Conservation (phyloP, 495 filamentous ascomycete genomes). For the Parachaetomium inaequale region DNA sequence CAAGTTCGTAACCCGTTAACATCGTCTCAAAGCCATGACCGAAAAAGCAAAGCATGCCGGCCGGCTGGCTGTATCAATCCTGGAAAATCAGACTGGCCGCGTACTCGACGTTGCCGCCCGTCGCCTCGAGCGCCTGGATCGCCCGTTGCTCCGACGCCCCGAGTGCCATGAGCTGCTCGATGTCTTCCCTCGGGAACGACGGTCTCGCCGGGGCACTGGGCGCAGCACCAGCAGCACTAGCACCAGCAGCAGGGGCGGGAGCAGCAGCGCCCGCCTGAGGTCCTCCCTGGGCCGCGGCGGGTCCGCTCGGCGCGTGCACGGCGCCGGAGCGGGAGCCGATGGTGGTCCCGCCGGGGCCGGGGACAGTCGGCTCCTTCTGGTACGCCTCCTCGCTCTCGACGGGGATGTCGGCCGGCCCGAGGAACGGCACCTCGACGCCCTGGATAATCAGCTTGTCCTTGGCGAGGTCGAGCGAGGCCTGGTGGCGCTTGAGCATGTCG, state of each 20-base stretch:
- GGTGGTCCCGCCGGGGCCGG: constrained; percentile 78
- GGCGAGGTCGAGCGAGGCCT: constrained; percentile 84
- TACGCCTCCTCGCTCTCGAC: constrained; percentile 69
- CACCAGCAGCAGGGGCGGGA: constrained; percentile 30
- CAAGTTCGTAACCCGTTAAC: constrained; percentile 6
- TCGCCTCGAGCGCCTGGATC: constrained; percentile 73
- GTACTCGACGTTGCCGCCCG: constrained; percentile 78
- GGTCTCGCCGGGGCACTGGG: constrained; percentile 18
- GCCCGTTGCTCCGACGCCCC: constrained; percentile 77
- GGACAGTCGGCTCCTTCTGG: constrained; percentile 77
- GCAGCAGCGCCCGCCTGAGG: constrained; percentile 26
- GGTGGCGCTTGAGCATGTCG: constrained; percentile 94
- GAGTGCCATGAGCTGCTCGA: constrained; percentile 70
- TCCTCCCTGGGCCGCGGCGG: constrained; percentile 8
- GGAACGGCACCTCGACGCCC: constrained; percentile 79
- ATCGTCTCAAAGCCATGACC: background rate
- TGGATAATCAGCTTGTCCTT: constrained; percentile 80
- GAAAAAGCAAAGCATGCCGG: background rate
- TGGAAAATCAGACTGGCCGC: constrained; percentile 82
- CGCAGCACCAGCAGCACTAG: constrained; percentile 10
- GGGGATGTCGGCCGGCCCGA: constrained; percentile 90
- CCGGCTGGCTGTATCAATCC: constrained; percentile 24
- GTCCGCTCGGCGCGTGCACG: constrained; percentile 63
- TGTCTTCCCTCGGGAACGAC: constrained; percentile 56
- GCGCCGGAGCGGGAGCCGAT: constrained; percentile 83